Evolutionary conservation across 1,284 basidiomycete genomes (phyloP).

Genomic region (Ceratobasidium sp.): DNA sequence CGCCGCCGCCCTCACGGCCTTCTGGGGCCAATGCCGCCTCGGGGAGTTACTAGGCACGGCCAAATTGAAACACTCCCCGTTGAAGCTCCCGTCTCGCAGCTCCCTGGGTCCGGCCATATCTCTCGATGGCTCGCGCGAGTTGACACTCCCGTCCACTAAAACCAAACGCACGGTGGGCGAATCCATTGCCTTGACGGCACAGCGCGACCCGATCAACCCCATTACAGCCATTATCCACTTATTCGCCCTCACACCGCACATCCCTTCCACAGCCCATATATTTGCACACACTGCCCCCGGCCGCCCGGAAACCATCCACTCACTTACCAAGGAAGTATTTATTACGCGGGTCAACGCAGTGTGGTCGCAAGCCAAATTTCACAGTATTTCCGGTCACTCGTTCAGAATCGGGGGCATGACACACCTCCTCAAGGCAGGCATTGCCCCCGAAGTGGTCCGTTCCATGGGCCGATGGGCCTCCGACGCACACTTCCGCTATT

Average conservation of each 20-base stretch:
- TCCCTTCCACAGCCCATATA: neutral
- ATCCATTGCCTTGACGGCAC: neutral
- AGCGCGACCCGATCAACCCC: slow-evolving; percentile 8
- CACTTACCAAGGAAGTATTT: slow-evolving; percentile 14
- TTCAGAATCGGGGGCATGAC: slow-evolving; percentile 59
- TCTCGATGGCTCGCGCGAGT: neutral
- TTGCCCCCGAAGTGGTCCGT: slow-evolving; percentile 57
- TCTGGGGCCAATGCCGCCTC: slow-evolving; percentile 40
- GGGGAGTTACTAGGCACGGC: slow-evolving; percentile 24
- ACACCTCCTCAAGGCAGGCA: slow-evolving; percentile 56
- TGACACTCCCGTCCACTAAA: slow-evolving; percentile 23
- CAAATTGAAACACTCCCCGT: neutral
- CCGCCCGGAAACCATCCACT: neutral
- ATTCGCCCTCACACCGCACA: neutral
- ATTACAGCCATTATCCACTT: neutral
- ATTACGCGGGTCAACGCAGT: slow-evolving; percentile 14
- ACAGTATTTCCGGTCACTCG: slow-evolving; percentile 53
- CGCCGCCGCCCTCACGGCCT: slow-evolving; percentile 7
- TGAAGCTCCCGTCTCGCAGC: neutral
- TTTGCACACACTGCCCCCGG: neutral
- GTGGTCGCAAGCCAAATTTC: slow-evolving; percentile 58
- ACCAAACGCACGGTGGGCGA: neutral
- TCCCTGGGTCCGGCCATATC: neutral
- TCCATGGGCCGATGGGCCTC: slow-evolving; percentile 57
- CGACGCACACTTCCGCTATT: slow-evolving; percentile 57